Conservation (phyloP, 192 early-diverging fungal species). For the Dispira simplex region DNA sequence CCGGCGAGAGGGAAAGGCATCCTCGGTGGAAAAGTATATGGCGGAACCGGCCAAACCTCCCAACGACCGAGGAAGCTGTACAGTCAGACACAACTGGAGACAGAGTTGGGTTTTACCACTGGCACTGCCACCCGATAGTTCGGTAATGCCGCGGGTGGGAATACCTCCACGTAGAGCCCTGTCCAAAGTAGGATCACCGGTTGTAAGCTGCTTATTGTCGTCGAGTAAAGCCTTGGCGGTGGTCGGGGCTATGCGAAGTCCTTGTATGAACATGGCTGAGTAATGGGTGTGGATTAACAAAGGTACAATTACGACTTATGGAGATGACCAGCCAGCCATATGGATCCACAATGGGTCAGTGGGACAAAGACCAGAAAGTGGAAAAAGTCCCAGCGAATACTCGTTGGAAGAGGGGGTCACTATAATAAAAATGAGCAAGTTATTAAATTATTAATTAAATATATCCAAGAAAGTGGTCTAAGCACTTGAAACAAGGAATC, state of each 20-base stretch:
- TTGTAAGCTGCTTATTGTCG: conserved; percentile 23
- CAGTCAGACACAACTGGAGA: conserved; percentile 60
- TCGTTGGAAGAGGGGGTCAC: too few relatives aligned
- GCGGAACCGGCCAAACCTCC: conserved; percentile 44
- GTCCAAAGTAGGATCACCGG: conserved; percentile 36
- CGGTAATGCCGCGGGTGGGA: conserved; percentile 39
- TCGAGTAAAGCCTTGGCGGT: conserved; percentile 21
- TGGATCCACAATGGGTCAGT: too few relatives aligned
- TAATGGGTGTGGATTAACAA: too few relatives aligned
- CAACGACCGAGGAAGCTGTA: conserved; percentile 34
- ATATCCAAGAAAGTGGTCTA: too few relatives aligned
- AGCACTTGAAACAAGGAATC: too few relatives aligned
- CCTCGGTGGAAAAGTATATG: conserved; percentile 59
- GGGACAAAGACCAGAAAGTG: too few relatives aligned
- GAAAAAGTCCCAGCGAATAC: too few relatives aligned
- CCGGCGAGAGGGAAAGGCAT: conserved; percentile 45
- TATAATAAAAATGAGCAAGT: too few relatives aligned
- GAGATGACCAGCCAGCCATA: too few relatives aligned
- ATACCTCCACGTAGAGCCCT: conserved; percentile 41
- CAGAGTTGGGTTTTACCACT: conserved; percentile 80
- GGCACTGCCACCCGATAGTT: conserved; percentile 61
- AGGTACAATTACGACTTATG: too few relatives aligned
- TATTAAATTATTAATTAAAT: too few relatives aligned
- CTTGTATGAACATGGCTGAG: too few relatives aligned
- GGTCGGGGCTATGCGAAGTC: neutral